phyloP scores from a whole-genome alignment of 2,329 filamentous ascomycete species.

The Pyrenophora teres region DNA sequence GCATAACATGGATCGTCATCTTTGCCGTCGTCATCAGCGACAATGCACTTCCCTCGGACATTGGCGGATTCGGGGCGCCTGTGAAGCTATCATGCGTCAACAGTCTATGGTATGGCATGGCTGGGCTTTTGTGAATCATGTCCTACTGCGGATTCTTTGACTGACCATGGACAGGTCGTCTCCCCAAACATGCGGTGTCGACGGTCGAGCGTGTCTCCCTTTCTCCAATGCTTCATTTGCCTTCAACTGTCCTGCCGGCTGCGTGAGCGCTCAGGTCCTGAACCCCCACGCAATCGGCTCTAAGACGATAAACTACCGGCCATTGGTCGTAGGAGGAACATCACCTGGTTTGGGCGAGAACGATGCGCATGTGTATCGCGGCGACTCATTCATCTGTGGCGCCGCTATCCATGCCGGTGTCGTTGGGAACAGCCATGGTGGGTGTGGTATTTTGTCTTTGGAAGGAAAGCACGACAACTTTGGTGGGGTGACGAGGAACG shows the following conservation, averaged over 20 bases:
- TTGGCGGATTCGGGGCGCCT: conserved; percentile 72
- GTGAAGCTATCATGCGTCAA: conserved; percentile 67
- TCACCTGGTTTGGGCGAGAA: neutral
- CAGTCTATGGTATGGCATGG: conserved; percentile 64
- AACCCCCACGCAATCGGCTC: conserved; percentile 59
- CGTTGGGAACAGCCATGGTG: conserved; percentile 34
- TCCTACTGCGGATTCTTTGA: conserved; percentile 3
- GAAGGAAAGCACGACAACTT: conserved; percentile 33
- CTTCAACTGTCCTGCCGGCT: conserved; percentile 63
- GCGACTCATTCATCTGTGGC: conserved; percentile 47
- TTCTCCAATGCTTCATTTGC: conserved; percentile 58
- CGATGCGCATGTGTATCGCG: conserved; percentile 35
- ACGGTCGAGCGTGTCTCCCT: conserved; percentile 61
- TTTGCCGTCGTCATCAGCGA: conserved; percentile 71
- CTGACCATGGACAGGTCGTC: conserved; percentile 30
- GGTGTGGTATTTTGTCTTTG: conserved; percentile 40
- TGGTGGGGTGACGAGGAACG: conserved; percentile 29
- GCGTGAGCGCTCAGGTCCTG: conserved; percentile 52
- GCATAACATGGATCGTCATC: conserved; percentile 68
- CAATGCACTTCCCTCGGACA: conserved; percentile 60
- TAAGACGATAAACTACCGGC: conserved; percentile 66
- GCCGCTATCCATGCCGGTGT: conserved; percentile 45
- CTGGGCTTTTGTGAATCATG: too few species aligned
- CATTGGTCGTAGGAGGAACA: conserved; percentile 69
- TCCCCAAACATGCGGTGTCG: conserved; percentile 53